Evolutionary conservation across 2,329 filamentous ascomycete genomes (phyloP), one percentile per base, ranked within the genome.

Genomic region (Sclerotiophoma versabilis): DNA sequence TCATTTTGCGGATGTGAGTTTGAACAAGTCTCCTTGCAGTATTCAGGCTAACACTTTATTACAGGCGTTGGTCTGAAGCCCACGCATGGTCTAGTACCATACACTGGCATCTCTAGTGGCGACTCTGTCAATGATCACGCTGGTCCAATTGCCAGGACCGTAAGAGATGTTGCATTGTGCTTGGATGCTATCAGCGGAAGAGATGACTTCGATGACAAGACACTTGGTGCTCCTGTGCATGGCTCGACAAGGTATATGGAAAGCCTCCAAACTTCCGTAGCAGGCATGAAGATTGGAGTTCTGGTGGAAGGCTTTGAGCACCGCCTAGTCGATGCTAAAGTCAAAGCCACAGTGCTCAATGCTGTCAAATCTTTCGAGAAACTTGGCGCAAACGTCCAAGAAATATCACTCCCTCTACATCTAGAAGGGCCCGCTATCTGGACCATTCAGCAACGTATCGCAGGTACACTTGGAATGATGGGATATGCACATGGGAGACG

Each of bases 21-120:
- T 30, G 29, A 29, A 1, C 4, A n/a, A n/a, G 19, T 1, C 7
- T 10, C 14, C 10, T 5, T 10, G 20, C 15, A 11, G n/a, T 38
- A 17, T 19, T 20, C n/a, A 22, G 30, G 8, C 29, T 54, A 11
- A 49, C 30, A n/a, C 12, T 43, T 15, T 39, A 4, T 37, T 8
- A 27, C 12, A 62, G 58, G 68, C 39, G 63, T 83, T 26, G 49
- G 49, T 3, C 20, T 53, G 12, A 53, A 83, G 54, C 76, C 80
- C 0, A 82, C 80, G 0, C 75, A 78, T 63, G 80, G 81, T 0
- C 66, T 83, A 2, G 73, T 83, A 1, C 80, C 81, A 0, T 83
- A 83, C 55, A 82, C 80, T 0, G 81, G 80, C 0, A 78, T 80
- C 6, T 72, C 72, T 4, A 66, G 63, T 32, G 57, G 61, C 10